Evolutionary conservation across 2,329 filamentous ascomycete genomes (phyloP).

Genomic region (Ploettnerulaceae sp.): DNA sequence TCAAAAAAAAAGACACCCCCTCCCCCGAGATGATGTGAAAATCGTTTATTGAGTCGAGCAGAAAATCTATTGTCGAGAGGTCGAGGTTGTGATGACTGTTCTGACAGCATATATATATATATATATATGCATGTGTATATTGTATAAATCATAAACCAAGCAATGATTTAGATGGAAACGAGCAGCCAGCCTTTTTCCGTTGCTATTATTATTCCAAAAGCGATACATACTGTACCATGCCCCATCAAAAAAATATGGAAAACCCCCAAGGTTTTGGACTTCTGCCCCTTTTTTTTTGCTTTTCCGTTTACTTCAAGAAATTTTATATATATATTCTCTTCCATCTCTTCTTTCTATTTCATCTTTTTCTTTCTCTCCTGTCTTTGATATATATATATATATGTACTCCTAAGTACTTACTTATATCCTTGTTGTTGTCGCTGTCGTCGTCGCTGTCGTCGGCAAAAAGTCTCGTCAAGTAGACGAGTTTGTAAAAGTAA

Average conservation of each 20-base stretch:
- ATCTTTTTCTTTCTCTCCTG: neutral
- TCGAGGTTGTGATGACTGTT: neutral
- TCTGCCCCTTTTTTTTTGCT: neutral
- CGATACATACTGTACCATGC: no score
- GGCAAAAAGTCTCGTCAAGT: no score
- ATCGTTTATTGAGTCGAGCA: neutral
- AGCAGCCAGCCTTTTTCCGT: no score
- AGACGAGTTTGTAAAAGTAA: no score
- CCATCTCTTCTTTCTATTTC: neutral
- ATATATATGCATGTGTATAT: neutral
- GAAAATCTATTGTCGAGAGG: no score
- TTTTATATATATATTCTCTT: no score
- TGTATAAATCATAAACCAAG: neutral
- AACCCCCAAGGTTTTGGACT: no score
- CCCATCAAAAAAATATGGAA: no score
- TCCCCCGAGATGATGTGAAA: neutral
- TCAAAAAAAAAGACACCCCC: no score
- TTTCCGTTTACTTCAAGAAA: neutral
- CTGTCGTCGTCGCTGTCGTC: neutral
- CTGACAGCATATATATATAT: neutral
- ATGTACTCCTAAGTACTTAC: neutral
- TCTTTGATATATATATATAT: neutral
- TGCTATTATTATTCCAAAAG: no score
- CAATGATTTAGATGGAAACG: no score
- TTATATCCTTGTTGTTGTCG: neutral